Percentiles rank a stretch among this genome's conserved stretches.
Conservation (phyloP, 2,329 filamentous ascomycete genomes). For the Xylariaceae sp. region DNA sequence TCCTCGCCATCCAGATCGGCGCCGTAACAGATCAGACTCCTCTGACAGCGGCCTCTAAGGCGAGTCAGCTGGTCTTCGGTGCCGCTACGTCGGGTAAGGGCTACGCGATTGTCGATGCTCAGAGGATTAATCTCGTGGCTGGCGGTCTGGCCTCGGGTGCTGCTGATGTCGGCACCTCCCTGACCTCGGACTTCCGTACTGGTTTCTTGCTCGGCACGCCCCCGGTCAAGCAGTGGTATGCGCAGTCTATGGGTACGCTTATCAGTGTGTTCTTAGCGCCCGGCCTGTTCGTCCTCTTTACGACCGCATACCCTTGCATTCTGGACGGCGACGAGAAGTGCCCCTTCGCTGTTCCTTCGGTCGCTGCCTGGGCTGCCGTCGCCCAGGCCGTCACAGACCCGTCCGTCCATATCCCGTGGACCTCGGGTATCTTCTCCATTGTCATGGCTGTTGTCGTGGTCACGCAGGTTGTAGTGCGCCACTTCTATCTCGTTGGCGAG, state of each 20-base stretch:
- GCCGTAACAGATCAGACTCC: slow-evolving; percentile 68
- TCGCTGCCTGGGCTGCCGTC: slow-evolving; percentile 70
- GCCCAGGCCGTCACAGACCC: slow-evolving; percentile 66
- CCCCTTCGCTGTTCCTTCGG: slow-evolving; percentile 66
- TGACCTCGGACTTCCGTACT: slow-evolving; percentile 69
- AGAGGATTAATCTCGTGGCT: slow-evolving; percentile 69
- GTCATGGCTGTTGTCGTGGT: slow-evolving; percentile 59
- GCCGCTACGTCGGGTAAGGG: slow-evolving; percentile 64
- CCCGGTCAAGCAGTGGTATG: slow-evolving; percentile 69
- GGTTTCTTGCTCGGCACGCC: slow-evolving; percentile 71
- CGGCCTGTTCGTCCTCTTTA: slow-evolving; percentile 71
- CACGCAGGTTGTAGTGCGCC: slow-evolving; percentile 57
- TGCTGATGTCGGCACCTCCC: slow-evolving; percentile 58
- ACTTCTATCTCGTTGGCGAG: slow-evolving; percentile 59
- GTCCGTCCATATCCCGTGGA: slow-evolving; percentile 58
- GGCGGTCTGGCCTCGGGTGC: slow-evolving; percentile 62
- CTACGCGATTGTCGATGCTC: slow-evolving; percentile 57
- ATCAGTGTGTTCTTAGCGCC: slow-evolving; percentile 71
- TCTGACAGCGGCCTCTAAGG: slow-evolving; percentile 70
- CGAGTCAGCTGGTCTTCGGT: slow-evolving; percentile 71
- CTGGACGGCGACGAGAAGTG: slow-evolving; percentile 58
- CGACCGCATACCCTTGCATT: slow-evolving; percentile 72
- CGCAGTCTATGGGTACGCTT: slow-evolving; percentile 66
- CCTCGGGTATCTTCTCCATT: slow-evolving; percentile 63
- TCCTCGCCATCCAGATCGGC: slow-evolving; percentile 65